Evolutionary conservation across 208 protist genomes (phyloP), one percentile per base, ranked within the genome.

Genomic region (Crithidia fasciculata): DNA sequence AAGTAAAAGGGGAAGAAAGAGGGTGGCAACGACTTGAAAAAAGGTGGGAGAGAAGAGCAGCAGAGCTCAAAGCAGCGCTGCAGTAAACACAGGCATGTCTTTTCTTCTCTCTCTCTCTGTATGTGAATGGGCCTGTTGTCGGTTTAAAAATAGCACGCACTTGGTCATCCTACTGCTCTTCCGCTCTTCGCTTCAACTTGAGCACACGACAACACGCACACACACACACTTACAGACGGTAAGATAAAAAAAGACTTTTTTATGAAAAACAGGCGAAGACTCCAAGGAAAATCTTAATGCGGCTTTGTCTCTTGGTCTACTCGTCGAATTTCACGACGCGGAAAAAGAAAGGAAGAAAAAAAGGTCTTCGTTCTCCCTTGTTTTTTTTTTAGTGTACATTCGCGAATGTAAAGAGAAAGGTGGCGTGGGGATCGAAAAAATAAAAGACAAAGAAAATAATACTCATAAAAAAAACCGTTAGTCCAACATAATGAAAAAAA

Each of bases 171-270:
- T 28, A 28, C 28, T 28, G 1, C 28, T 28, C 28, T 28, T 28
- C 28, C 28, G 0, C 28, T 28, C 28, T 28, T 28, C 1, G 28
- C 28, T 19, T 2, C 15, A 56, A 36, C 0, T 36, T 2, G 18
- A 8, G 54, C 28, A 67, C 15, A 50, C 43, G 39, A 3, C 19
- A 50, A 55, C 2, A 67, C n/a, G 54, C 50, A 59, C 64, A 69
- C 52, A n/a, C n/a, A 69, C 52, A 58, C 13, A 54, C 15, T 41
- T 12, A 69, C 40, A 61, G 3, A 61, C 49, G 59, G 28, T 28
- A 28, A 28, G 28, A 28, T 28, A 28, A 28, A 28, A 28, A 28
- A 28, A 28, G 45, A 49, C 45, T 49, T 49, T 49, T 15, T 49
- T 49, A 2, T 28, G 28, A 28, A 28, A 28, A 0, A 28, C 28